Evolutionary conservation across 2,329 filamentous ascomycete genomes (phyloP), one percentile per base, ranked within the genome.

Genomic region (Ophiocordyceps polyrhachis-furcata): DNA sequence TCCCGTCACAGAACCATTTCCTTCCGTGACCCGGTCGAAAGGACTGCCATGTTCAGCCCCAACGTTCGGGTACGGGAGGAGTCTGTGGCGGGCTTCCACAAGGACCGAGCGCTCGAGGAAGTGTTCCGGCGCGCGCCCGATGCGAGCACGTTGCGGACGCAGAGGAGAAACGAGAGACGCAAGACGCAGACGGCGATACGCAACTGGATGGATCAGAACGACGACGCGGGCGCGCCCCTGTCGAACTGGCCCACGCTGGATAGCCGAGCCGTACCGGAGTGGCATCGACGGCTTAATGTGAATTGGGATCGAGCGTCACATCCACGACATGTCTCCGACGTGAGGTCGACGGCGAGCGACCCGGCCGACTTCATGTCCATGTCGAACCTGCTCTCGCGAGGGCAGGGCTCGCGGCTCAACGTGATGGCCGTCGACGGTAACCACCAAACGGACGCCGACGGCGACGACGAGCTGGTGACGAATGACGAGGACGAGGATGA

Each of bases 21-120:
- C n/a, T 71, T 81, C 53, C 63, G 70, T 44, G 71, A 79, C 53
- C 68, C 73, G 31, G 60, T 66, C 13, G 68, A 62, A 49, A 66
- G 75, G 42, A 65, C 71, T 7, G 76, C 75, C 25, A 64, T 87
- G 7, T 91, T 93, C 58, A 87, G 81, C 53, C 83, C 83, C 15
- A 77, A 71, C 48, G 57, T 77, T 45, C 72, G 85, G 17, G 69
- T 87, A 23, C 77, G 86, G 41, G 87, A 93, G 57, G 87, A 88
- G 48, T 95, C 88, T 0, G 77, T 94, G 44, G 79, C 83, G 32
- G 91, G 87, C 1, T 89, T 82, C 54, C 83, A 89, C 53, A 93
- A 95, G 56, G 88, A 95, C 52, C 79, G 79, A 44, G 88, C 86
- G 8, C 65, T 96, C 20, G 89, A 94, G 51, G 88, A 95, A 56